Percentiles rank a stretch among this genome's conserved stretches.
Evolutionary conservation across 805 yeast genomes (phyloP).

Genomic region (Ogataea methylovora): DNA sequence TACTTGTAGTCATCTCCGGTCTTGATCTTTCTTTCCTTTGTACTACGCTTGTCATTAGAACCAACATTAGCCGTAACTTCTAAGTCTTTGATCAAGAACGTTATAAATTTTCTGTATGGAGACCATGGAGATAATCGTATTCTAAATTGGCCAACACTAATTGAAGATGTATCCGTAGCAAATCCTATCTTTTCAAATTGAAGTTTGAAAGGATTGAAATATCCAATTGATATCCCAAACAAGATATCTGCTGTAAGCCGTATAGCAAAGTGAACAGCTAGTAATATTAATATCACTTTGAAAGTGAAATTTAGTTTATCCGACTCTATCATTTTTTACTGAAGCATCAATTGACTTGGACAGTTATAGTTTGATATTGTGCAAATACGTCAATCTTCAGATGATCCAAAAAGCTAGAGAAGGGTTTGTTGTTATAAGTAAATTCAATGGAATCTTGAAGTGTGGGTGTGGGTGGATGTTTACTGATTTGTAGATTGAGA

Average conservation of each 20-base stretch:
- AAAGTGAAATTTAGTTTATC: too few relatives aligned
- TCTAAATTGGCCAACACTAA: constrained; percentile 4
- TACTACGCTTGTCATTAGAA: background rate
- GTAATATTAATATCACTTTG: too few relatives aligned
- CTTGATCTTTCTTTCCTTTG: background rate
- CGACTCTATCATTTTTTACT: too few relatives aligned
- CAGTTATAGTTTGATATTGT: too few relatives aligned
- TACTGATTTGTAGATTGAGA: too few relatives aligned
- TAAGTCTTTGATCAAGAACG: constrained; percentile 4
- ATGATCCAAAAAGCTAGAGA: too few relatives aligned
- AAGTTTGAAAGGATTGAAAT: constrained; percentile 20
- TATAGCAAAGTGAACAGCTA: too few relatives aligned
- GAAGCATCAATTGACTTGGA: too few relatives aligned
- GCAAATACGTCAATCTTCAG: too few relatives aligned
- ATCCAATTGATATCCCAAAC: constrained; percentile 21
- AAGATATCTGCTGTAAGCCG: constrained; percentile 2
- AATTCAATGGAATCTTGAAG: too few relatives aligned
- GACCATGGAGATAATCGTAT: constrained; percentile 8
- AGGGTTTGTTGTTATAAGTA: too few relatives aligned
- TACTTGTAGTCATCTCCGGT: constrained; percentile 1
- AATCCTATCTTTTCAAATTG: constrained; percentile 11
- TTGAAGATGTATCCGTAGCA: constrained; percentile 2
- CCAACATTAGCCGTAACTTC: constrained; percentile 3
- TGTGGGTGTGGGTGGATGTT: too few relatives aligned
- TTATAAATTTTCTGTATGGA: constrained; percentile 7